Evolutionary conservation across 352 stramenopile genomes (phyloP).

Genomic region (Phytophthora pistaciae): DNA sequence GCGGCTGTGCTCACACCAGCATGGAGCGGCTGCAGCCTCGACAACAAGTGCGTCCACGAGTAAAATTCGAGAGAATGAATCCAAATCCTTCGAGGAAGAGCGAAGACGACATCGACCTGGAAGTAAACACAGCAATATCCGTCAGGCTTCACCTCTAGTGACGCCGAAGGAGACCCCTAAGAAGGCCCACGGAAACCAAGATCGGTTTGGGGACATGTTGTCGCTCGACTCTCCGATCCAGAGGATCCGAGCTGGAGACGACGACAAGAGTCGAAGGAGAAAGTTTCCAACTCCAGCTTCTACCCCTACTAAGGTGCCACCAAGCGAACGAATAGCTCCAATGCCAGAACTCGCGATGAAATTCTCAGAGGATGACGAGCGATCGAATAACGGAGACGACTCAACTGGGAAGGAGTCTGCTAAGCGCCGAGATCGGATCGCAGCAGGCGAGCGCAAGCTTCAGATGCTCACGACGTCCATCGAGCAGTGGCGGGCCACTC

Average conservation of each 20-base stretch:
- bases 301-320: background rate
- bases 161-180: background rate
- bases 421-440: background rate
- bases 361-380: background rate
- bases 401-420: background rate
- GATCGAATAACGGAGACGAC: background rate
- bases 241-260: background rate
- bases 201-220: constrained; percentile 64
- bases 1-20: constrained; percentile 20
- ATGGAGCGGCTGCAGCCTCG: constrained; percentile 1
- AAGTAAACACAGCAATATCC: constrained; percentile 11
- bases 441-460: constrained; percentile 19
- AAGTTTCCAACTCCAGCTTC: background rate
- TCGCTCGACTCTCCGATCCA: constrained; percentile 29
- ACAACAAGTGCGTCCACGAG: background rate
- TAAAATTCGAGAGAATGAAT: too few relatives aligned
- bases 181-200: constrained; percentile 5
- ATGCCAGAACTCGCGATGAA: background rate
- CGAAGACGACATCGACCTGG: constrained; percentile 9
- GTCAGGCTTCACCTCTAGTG: constrained; percentile 17
- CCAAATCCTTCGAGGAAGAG: background rate
- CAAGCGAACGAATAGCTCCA: background rate
- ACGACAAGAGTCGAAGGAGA: background rate
- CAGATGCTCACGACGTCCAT: constrained; percentile 50
- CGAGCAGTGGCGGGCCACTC: constrained; percentile 55